Base-by-base conservation (phyloP, 345 rosid species). In the Bruguiera gymnorhiza region DNA sequence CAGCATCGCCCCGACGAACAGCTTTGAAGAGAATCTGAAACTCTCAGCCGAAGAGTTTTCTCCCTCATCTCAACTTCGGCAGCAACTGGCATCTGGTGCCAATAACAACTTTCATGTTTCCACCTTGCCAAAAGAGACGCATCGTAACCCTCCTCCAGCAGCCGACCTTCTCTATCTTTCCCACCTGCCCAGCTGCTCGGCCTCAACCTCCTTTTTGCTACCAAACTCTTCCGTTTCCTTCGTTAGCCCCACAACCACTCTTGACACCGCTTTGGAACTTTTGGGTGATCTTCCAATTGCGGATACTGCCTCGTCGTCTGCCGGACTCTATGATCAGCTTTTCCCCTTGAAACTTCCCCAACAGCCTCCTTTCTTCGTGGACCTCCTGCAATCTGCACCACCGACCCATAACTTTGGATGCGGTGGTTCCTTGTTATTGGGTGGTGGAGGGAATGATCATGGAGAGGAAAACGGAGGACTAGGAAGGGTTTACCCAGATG, bases 91-190 rank as follows among this genome's bases (percentile, higher is more conserved):
- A 59, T 76, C 75, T 51, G 61, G 55, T 39, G n/a, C 60, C 23
- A 75, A 79, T 51, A 21, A 60, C 60, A 54, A 20, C 13, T 46
- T 43, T 71, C 83, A 46, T 70, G 61, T 69, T 78, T 69, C 63
- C 79, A 75, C 58, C 46, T 63, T 60, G 50, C 64, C 59, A 76
- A 73, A 46, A 82, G 86, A 88, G 82, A 77, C 36, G 13, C 69
- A 57, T 77, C 39, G 71, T 67, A 5, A 50, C 23, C 2, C 46
- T 23, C 21, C 77, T 75, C 79, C 70, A 53, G 77, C 82, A 0
- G 87, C 91, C 31, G 91, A 87, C 74, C 92, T 89, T 57, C 87
- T 87, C 36, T 84, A 81, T 75, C 91, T 91, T 60, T 76, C 86
- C 71, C 83, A 83, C 63, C 67, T 87, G 20, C 84, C 88, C 56